Conservation (phyloP, 2,329 filamentous ascomycete species). For the Colletotrichum graminicola region DNA sequence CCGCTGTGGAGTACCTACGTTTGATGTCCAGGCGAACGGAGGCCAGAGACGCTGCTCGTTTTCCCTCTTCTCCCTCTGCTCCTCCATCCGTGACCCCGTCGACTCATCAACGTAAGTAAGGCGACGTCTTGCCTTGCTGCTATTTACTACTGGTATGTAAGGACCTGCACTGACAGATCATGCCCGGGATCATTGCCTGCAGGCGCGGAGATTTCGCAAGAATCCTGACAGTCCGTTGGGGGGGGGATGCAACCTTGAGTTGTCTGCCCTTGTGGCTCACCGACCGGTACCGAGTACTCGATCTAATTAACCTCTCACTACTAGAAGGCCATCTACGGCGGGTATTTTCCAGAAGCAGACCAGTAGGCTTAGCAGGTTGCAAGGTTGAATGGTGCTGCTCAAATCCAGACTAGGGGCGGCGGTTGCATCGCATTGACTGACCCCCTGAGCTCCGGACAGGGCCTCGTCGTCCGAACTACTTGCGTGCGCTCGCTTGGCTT, state of each 20-base stretch:
- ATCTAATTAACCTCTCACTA: slow-evolving; percentile 39
- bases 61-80: neutral
- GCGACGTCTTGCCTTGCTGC: neutral
- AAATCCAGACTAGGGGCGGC: slow-evolving; percentile 34
- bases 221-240: slow-evolving; percentile 30
- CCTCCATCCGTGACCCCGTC: neutral
- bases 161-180: slow-evolving; percentile 16
- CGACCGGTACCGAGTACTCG: slow-evolving; percentile 2
- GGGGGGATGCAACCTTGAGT: slow-evolving; percentile 18
- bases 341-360: slow-evolving; percentile 29
- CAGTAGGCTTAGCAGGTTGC: neutral
- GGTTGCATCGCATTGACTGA: slow-evolving; percentile 40
- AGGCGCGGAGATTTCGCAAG: slow-evolving; percentile 19
- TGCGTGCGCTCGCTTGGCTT: slow-evolving; percentile 26
- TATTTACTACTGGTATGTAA: no score
- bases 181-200: slow-evolving; percentile 23
- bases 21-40: neutral
- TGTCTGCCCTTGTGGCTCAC: neutral
- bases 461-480: slow-evolving; percentile 39
- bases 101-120: neutral
- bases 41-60: neutral
- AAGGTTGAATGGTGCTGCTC: slow-evolving; percentile 8
- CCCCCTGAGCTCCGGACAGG: slow-evolving; percentile 32
- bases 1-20: slow-evolving; percentile 3
- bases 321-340: slow-evolving; percentile 29